Conservation (phyloP, 805 yeast genomes). For the Cyberlindnera xylosilytica region DNA sequence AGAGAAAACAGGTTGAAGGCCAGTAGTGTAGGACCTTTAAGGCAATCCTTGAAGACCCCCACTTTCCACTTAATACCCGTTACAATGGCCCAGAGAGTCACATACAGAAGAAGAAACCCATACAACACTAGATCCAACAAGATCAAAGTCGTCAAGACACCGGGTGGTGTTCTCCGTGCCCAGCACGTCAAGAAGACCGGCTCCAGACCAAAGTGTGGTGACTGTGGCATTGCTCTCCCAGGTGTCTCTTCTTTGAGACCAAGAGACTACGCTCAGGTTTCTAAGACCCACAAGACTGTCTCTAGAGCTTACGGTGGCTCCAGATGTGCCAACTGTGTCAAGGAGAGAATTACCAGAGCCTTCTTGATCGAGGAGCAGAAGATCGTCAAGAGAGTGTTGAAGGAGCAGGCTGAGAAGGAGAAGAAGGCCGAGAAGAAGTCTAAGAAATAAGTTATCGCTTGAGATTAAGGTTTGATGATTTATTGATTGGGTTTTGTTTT, state of each 20-base stretch:
- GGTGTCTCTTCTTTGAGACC: constrained; percentile 97
- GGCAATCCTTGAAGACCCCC: background rate
- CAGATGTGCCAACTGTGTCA: constrained; percentile 97
- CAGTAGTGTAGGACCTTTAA: too few relatives aligned
- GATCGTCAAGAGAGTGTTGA: constrained; percentile 98
- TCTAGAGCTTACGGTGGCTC: constrained; percentile 99
- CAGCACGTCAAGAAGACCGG: constrained; percentile 93
- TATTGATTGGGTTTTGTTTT: constrained; percentile 9
- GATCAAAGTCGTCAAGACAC: constrained; percentile 99
- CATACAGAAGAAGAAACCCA: constrained; percentile 99
- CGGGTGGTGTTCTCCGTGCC: constrained; percentile 99
- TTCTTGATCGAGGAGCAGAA: constrained; percentile 99
- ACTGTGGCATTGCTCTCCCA: constrained; percentile 73
- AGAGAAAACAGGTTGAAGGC: background rate
- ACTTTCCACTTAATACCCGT: constrained; percentile 8
- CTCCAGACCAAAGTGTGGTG: constrained; percentile 82
- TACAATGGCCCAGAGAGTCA: constrained; percentile 98
- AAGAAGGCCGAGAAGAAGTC: constrained; percentile 51
- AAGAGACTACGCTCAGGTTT: constrained; percentile 92
- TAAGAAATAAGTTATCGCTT: constrained; percentile 1
- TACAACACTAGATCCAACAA: constrained; percentile 99
- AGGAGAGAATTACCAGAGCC: constrained; percentile 99
- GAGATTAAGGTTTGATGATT: constrained; percentile 4
- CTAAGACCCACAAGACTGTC: constrained; percentile 97
- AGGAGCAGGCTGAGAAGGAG: constrained; percentile 92